phyloP scores from a whole-genome alignment of 225 moss, liverwort and hornwort genomes.

The Ulota crispa region DNA sequence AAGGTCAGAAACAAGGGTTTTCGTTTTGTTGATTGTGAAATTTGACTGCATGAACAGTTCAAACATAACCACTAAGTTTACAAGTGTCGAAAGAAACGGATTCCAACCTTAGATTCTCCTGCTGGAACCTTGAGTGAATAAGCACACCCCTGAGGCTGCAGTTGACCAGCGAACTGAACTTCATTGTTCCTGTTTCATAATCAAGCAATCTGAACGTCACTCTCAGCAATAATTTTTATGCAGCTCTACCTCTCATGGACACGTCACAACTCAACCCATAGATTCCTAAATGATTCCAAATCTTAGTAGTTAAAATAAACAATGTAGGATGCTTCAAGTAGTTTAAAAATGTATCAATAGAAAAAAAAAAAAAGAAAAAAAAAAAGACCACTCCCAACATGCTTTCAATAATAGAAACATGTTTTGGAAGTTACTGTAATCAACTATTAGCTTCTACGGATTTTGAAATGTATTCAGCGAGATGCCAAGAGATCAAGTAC shows the following conservation, averaged over 20 bases:
- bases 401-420: neutral
- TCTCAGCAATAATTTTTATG: neutral
- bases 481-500: neutral
- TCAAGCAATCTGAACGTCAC: neutral
- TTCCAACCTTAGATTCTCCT: slow-evolving; percentile 53
- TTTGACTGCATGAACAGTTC: neutral
- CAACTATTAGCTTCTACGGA: neutral
- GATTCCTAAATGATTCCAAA: neutral
- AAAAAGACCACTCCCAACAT: neutral
- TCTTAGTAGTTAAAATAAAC: neutral
- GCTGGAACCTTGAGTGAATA: slow-evolving; percentile 57
- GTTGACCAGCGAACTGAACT: slow-evolving; percentile 76
- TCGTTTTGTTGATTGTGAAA: neutral
- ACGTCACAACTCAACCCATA: neutral
- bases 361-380: neutral
- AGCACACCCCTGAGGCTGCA: slow-evolving; percentile 63
- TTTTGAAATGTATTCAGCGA: neutral
- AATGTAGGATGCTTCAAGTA: neutral
- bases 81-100: neutral
- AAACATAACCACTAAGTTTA: neutral
- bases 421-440: neutral
- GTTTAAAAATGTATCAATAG: neutral
- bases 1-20: neutral
- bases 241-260: neutral
- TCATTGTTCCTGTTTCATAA: slow-evolving; percentile 69